Conservation (phyloP, 140 eudicot species). For the Stevia rebaudiana region DNA sequence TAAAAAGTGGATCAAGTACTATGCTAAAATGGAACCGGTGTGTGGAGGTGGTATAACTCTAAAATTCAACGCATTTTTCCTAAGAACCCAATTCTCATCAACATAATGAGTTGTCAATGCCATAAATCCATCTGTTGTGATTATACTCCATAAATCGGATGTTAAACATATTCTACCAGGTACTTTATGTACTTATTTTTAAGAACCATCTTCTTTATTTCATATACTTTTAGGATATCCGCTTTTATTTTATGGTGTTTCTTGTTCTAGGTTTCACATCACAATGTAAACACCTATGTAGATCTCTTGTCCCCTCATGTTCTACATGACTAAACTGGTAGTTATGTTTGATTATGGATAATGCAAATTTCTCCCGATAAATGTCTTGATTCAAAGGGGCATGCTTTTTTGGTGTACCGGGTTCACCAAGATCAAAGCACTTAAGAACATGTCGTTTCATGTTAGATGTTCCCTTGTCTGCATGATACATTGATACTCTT, state of each 20-base stretch:
- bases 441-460: too few species aligned
- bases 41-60: background rate
- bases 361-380: background rate
- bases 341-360: background rate
- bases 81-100: background rate
- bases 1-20: background rate
- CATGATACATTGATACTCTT: too few species aligned
- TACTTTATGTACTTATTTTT: background rate
- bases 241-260: background rate
- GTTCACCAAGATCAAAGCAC: too few species aligned
- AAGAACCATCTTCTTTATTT: background rate
- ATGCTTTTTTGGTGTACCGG: background rate
- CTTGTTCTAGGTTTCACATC: background rate
- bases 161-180: background rate
- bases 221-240: background rate
- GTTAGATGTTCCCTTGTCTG: too few species aligned
- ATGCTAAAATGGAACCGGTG: background rate
- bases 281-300: background rate
- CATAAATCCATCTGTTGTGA: background rate
- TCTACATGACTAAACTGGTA: background rate
- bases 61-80: background rate
- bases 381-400: background rate
- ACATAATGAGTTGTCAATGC: background rate
- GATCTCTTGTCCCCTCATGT: background rate
- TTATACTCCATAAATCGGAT: background rate